These are phyloP conservation scores for Kodamaea leandrae DNA, from an alignment of 805 yeast species.

Conservation along the genomic window DNA sequence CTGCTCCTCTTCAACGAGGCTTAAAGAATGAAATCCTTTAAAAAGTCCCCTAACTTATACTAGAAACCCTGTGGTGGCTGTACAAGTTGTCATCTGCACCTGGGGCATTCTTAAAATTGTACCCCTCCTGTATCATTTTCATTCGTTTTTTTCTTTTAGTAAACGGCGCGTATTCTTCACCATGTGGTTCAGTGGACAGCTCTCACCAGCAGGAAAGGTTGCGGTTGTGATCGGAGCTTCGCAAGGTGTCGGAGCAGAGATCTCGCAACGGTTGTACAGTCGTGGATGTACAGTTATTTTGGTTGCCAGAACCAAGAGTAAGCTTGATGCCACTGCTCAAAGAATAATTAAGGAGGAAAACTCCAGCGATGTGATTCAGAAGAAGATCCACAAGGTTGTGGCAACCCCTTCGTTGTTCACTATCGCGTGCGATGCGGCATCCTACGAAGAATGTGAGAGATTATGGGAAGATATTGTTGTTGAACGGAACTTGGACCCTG, in stretches of 20 bases:
- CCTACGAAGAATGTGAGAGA: slow-evolving; percentile 47
- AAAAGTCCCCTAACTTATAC: no score
- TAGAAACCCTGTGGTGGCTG: no score
- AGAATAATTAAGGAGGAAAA: slow-evolving; percentile 34
- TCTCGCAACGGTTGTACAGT: slow-evolving; percentile 58
- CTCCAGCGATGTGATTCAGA: slow-evolving; percentile 20
- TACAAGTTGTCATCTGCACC: no score
- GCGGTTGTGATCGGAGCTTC: slow-evolving; percentile 91
- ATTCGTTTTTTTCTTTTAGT: background rate
- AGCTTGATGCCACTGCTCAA: slow-evolving; percentile 44
- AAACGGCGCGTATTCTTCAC: background rate
- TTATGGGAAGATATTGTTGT: slow-evolving; percentile 38
- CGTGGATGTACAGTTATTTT: slow-evolving; percentile 64
- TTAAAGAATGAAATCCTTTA: no score
- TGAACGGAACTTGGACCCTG: slow-evolving; percentile 48
- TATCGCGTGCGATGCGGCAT: slow-evolving; percentile 63
- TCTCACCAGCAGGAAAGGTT: slow-evolving; percentile 35
- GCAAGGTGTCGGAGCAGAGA: slow-evolving; percentile 85
- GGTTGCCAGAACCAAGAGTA: slow-evolving; percentile 72
- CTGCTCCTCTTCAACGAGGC: no score
- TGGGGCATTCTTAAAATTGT: no score
- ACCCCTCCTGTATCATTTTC: no score
- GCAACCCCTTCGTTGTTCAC: slow-evolving; percentile 26
- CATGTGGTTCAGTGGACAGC: slow-evolving; percentile 7
- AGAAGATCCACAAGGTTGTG: slow-evolving; percentile 19